These are phyloP conservation scores for Ceratobasidium sp. DNA, from an alignment of 1,284 basidiomycete species.

Conservation along the genomic window DNA sequence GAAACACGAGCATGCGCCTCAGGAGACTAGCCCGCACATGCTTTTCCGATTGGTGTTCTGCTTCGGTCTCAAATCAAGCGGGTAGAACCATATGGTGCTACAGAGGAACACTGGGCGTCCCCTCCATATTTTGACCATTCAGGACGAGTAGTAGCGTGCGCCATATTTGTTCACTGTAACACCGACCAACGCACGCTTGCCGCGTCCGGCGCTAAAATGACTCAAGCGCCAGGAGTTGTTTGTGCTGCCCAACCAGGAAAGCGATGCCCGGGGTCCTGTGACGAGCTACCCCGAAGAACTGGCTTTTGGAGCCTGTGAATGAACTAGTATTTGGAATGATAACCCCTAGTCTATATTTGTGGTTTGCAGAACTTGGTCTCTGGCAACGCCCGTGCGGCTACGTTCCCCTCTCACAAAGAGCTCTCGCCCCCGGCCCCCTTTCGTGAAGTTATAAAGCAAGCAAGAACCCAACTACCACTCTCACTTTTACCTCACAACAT, in stretches of 20 bases:
- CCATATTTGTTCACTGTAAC: neutral
- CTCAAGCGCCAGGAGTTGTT: slow-evolving; percentile 9
- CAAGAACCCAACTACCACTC: neutral
- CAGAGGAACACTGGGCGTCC: too few relatives aligned
- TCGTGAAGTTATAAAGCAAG: neutral
- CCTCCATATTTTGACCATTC: neutral
- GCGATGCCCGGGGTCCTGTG: slow-evolving; percentile 5
- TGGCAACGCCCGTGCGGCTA: too few relatives aligned
- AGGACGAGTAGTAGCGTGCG: neutral
- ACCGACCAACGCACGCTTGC: neutral
- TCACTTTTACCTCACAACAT: neutral
- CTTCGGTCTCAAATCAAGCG: too few relatives aligned
- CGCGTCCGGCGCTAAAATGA: slow-evolving; percentile 12
- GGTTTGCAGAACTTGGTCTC: too few relatives aligned
- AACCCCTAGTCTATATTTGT: too few relatives aligned
- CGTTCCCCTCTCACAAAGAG: too few relatives aligned
- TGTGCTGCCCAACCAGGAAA: slow-evolving; percentile 6
- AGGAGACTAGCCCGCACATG: too few relatives aligned
- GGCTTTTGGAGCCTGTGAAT: neutral
- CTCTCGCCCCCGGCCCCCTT: too few relatives aligned
- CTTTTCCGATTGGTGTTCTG: too few relatives aligned
- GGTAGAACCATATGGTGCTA: too few relatives aligned
- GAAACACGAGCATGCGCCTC: too few relatives aligned
- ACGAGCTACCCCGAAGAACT: neutral
- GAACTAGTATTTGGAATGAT: neutral